These are phyloP conservation scores for Thielaviopsis punctulata DNA, from an alignment of 2,329 filamentous ascomycete species.

Conservation along the genomic window DNA sequence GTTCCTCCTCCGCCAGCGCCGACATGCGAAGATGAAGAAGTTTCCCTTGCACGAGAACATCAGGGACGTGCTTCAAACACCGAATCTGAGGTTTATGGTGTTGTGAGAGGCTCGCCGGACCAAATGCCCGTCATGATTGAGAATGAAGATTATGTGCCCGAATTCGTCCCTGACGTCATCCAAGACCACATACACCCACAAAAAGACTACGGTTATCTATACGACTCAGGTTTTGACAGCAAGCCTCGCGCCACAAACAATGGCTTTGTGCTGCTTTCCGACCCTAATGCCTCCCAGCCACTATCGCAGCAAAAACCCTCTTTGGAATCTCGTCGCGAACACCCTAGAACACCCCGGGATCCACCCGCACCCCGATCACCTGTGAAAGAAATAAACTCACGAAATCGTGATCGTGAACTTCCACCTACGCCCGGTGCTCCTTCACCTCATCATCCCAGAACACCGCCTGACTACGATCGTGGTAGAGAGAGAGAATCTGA, in stretches of 20 bases:
- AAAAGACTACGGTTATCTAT: not conserved
- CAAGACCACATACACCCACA: not conserved
- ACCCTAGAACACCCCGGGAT: not conserved
- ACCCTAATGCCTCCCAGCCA: slow-evolving; percentile 3
- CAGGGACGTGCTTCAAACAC: not conserved
- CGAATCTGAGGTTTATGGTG: slow-evolving; percentile 7
- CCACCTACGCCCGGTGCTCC: slow-evolving; percentile 1
- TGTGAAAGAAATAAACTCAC: not conserved
- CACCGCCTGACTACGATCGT: slow-evolving; percentile 1
- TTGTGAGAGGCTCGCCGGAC: slow-evolving; percentile 6
- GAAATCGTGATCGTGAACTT: slow-evolving; percentile 4
- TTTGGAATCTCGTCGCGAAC: slow-evolving; percentile 3
- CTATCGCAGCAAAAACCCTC: not conserved
- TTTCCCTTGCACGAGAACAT: slow-evolving; percentile 8
- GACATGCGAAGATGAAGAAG: slow-evolving; percentile 9
- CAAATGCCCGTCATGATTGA: slow-evolving; percentile 8
- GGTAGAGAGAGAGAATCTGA: slow-evolving; percentile 1
- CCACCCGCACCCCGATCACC: not conserved
- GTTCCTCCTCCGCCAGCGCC: slow-evolving; percentile 10
- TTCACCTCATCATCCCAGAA: slow-evolving; percentile 1
- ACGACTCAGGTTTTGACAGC: not conserved
- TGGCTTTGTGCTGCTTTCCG: slow-evolving; percentile 9
- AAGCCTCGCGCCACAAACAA: not conserved
- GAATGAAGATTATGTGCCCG: slow-evolving; percentile 6
- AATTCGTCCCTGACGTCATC: slow-evolving; percentile 9